A percentile compares a stretch with the other conserved stretches of the same genome.
These are phyloP conservation scores for Aspergillus sp. DNA, from an alignment of 2,329 filamentous ascomycete species.

Conservation along the genomic window DNA sequence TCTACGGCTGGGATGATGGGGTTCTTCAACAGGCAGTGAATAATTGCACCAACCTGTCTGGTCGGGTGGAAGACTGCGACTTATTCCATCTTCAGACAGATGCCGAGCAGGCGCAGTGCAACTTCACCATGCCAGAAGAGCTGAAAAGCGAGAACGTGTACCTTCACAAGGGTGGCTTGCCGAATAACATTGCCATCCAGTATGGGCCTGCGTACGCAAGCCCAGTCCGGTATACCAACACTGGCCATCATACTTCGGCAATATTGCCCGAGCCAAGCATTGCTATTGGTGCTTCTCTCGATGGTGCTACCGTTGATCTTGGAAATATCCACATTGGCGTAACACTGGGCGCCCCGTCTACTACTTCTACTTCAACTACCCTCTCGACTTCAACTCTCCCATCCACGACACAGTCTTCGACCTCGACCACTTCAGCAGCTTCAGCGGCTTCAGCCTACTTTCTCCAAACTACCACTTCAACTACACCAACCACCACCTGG, in stretches of 20 bases:
- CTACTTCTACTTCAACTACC: neutral
- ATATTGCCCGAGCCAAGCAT: constrained; percentile 5
- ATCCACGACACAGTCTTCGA: neutral
- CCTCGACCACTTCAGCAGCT: neutral
- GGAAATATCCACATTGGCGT: neutral
- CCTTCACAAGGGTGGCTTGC: constrained; percentile 61
- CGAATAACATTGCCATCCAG: constrained; percentile 61
- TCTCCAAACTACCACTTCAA: neutral
- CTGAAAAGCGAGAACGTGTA: constrained; percentile 62
- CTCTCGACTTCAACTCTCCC: neutral
- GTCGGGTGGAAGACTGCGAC: constrained; percentile 68
- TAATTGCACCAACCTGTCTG: constrained; percentile 70
- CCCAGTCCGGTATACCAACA: constrained; percentile 19
- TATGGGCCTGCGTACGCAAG: constrained; percentile 46
- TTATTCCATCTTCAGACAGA: constrained; percentile 67
- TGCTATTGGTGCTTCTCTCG: constrained; percentile 1
- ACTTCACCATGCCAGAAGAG: constrained; percentile 58
- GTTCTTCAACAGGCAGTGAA: constrained; percentile 73
- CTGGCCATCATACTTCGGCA: constrained; percentile 1
- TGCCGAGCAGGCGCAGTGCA: constrained; percentile 59
- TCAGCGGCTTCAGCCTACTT: neutral
- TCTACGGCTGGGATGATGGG: constrained; percentile 71
- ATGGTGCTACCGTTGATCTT: constrained; percentile 9
- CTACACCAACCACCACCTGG: constrained; percentile 12
- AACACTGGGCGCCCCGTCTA: neutral